Conservation (phyloP, 306 rosid genomes). For the Rosa multiflora region DNA sequence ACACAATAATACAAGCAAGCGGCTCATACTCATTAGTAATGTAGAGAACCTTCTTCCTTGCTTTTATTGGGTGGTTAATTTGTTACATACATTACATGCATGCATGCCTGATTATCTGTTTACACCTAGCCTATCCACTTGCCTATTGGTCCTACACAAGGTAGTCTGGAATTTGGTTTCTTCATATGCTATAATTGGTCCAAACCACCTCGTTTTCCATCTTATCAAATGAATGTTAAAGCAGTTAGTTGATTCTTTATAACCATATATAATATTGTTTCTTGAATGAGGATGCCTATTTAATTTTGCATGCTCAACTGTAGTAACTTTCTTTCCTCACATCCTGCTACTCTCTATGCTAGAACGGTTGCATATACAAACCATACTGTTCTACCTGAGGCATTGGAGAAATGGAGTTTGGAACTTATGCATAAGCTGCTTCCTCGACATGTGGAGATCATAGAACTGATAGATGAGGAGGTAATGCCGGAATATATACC, state of each 20-base stretch:
- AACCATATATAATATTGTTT: not conserved
- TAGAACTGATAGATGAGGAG: slow-evolving; percentile 90
- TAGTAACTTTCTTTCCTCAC: slow-evolving; percentile 28
- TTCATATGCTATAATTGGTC: not conserved
- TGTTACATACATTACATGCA: not conserved
- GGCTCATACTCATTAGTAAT: not conserved
- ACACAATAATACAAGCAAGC: not conserved
- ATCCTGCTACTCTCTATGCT: slow-evolving; percentile 28
- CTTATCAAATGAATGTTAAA: not conserved
- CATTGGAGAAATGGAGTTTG: slow-evolving; percentile 96
- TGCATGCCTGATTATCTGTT: not conserved
- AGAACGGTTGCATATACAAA: slow-evolving; percentile 98
- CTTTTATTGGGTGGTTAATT: not conserved
- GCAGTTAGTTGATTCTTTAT: not conserved
- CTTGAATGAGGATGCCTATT: not conserved
- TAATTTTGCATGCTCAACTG: slow-evolving; percentile 17
- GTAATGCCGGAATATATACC: slow-evolving; percentile 39
- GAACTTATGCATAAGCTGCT: slow-evolving; percentile 87
- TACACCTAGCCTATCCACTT: not conserved
- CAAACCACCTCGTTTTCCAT: not conserved
- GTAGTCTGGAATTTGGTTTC: not conserved
- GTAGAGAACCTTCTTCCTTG: not conserved
- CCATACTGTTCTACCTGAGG: slow-evolving; percentile 98
- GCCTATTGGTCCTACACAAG: not conserved
- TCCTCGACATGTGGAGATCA: slow-evolving; percentile 94